Evolutionary conservation across 2,329 filamentous ascomycete species (phyloP).

Genomic region (Epichloe scottii): DNA sequence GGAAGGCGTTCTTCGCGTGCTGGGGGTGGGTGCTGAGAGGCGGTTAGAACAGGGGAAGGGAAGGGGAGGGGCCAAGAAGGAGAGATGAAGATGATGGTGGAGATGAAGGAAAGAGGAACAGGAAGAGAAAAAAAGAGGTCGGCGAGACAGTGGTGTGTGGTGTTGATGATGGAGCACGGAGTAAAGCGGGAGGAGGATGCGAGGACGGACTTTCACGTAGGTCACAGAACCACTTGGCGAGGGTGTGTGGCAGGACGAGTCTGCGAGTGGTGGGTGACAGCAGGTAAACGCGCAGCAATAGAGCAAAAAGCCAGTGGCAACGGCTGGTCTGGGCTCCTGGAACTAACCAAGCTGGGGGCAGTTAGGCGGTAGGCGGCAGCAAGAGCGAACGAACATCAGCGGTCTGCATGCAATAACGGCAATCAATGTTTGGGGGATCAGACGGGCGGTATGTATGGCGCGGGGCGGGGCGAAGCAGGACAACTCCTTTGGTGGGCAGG

Average conservation of each 20-base stretch:
- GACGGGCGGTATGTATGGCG: background rate
- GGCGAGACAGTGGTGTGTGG: conserved; percentile 5
- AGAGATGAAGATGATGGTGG: conserved; percentile 15
- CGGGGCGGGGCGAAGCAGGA: background rate
- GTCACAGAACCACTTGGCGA: background rate
- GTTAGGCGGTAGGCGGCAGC: background rate
- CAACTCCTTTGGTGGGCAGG: too few relatives aligned
- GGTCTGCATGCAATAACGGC: conserved; percentile 1
- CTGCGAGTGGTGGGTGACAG: background rate
- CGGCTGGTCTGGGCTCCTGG: conserved; percentile 6
- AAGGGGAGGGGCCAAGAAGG: conserved; percentile 12
- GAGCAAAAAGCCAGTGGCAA: conserved; percentile 7
- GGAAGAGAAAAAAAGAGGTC: conserved; percentile 8
- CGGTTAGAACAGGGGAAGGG: conserved; percentile 13
- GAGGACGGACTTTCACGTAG: conserved; percentile 6
- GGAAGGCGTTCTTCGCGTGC: conserved; percentile 11
- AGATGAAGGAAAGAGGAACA: conserved; percentile 15
- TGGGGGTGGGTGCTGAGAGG: conserved; percentile 14
- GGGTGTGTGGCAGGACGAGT: background rate
- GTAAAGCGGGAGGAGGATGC: conserved; percentile 7
- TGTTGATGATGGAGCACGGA: conserved; percentile 9
- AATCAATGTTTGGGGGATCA: background rate
- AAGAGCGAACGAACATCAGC: background rate
- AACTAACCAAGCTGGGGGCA: conserved; percentile 4
- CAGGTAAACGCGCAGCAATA: background rate